These are phyloP conservation scores for Bocquillonia castaneifolia DNA, from an alignment of 441 rosid species.

Conservation along the genomic window DNA sequence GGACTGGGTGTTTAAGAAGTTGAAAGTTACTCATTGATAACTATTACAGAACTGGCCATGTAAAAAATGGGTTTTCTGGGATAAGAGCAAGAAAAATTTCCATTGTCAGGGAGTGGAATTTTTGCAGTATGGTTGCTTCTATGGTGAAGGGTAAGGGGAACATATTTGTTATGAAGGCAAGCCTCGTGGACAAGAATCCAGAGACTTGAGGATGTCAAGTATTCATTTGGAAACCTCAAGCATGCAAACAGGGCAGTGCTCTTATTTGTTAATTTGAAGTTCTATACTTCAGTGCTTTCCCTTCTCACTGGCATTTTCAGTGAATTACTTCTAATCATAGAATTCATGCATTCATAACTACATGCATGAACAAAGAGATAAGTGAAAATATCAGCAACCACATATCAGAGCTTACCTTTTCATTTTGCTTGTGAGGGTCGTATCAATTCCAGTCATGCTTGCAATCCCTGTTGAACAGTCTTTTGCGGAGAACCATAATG, in stretches of 20 bases:
- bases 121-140: background rate
- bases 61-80: background rate
- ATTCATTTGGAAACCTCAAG: background rate
- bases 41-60: background rate
- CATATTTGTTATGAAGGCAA: background rate
- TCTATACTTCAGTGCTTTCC: no score
- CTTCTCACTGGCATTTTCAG: background rate
- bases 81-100: background rate
- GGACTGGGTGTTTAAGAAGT: background rate
- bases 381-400: background rate
- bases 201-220: background rate
- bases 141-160: background rate
- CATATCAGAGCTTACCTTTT: constrained; percentile 17
- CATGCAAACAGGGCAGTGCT: no score
- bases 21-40: background rate
- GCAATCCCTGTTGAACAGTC: constrained; percentile 13
- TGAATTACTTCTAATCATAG: background rate
- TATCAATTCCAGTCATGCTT: constrained; percentile 19
- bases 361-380: background rate
- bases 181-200: background rate
- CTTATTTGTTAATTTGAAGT: no score
- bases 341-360: background rate
- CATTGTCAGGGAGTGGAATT: background rate
- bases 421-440: background rate
- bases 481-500: constrained; percentile 21